These are phyloP conservation scores for Flaveria brownii DNA, from an alignment of 129 eudicot genomes.

Conservation along the genomic window DNA sequence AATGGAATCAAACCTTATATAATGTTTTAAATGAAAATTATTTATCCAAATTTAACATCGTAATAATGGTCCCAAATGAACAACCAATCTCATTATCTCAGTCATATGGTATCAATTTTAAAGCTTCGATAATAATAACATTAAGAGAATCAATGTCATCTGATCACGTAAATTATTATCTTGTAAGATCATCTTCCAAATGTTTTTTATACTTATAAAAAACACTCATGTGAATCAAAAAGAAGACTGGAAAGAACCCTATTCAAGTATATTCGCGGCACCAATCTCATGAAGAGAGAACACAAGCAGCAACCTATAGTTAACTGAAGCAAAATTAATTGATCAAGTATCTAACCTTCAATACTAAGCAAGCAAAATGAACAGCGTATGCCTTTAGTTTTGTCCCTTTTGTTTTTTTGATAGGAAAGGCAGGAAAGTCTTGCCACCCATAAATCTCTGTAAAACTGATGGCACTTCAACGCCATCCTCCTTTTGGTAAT, in stretches of 20 bases:
- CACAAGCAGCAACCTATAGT: neutral
- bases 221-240: neutral
- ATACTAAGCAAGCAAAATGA: constrained; percentile 13
- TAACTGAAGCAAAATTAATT: neutral
- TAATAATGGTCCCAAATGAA: too few relatives aligned
- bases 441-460: constrained; percentile 68
- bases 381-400: constrained; percentile 44
- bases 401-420: constrained; percentile 58
- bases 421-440: constrained; percentile 77
- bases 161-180: constrained; percentile 21
- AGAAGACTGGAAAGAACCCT: neutral
- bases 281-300: constrained; percentile 2
- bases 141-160: neutral
- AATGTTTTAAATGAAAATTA: too few relatives aligned
- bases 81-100: neutral
- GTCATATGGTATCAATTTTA: neutral
- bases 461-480: constrained; percentile 79
- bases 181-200: constrained; percentile 14
- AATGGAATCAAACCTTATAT: too few relatives aligned
- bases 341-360: constrained; percentile 22
- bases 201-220: neutral
- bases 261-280: neutral
- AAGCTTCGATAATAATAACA: too few relatives aligned
- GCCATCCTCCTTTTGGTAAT: constrained; percentile 83
- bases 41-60: too few relatives aligned